Evolutionary conservation across 805 yeast genomes (phyloP), one percentile per base, ranked within the genome.

Genomic region (Candida ponderosae): DNA sequence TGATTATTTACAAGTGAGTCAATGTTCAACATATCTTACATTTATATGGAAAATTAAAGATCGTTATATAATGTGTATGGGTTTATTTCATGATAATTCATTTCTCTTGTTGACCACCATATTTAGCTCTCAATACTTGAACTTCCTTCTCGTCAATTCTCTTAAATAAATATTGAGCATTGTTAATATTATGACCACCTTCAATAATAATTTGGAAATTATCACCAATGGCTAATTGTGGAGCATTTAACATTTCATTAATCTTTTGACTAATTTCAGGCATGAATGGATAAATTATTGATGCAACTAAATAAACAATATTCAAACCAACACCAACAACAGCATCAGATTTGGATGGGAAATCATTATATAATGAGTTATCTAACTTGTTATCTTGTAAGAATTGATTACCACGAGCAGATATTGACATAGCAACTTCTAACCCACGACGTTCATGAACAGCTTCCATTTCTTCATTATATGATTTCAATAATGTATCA

Each of bases 371-470:
- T 46, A 89, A 69, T 9, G 84, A 69, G 71, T 93, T 93, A 62
- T 90, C 97, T 52, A 93, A 73, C 65, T 89, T 89, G 67, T 89
- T 88, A 36, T 90, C 98, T 66, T 93, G 99, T 59, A 93, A 73
- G 72, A 90, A 93, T 60, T 72, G 83, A 65, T 93, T 93, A 62
- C 98, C 98, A 52, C 96, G 79, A 17, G 95, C 77, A 40, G 96
- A 83, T 40, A 93, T 68, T 24, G 84, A 71, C 96, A 93, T 88
- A 43, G 96, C 95, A 29, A 79, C 61, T 60, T 89, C 97, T 45
- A 90, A 70, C 58, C 97, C 97, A 55, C 79, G 81, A 63, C 96
- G 81, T 54, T 87, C 74, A 56, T 76, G 85, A 34, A 79, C 84
- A 27, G 70, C 70, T 58, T 86, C 96, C 83, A 89, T 72, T 48